These are phyloP conservation scores for Cryomyces antarcticus DNA, from an alignment of 495 filamentous ascomycete species.

Conservation along the genomic window DNA sequence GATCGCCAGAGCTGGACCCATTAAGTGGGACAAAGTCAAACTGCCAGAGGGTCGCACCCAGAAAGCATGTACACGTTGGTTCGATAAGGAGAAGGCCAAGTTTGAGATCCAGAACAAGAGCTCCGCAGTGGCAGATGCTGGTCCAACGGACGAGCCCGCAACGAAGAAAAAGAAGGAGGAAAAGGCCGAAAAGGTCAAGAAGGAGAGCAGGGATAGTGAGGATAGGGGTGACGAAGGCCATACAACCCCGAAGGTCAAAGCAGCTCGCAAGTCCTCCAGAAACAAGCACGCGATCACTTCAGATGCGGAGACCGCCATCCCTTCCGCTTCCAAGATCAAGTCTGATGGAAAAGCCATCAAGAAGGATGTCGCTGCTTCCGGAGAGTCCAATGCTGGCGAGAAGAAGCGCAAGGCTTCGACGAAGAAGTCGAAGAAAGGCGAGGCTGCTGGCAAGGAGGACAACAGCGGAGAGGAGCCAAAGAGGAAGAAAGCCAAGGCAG, in stretches of 20 bases:
- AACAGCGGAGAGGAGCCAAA: no score
- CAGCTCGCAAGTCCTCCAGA: no score
- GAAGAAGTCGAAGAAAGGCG: no score
- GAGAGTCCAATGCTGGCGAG: neutral
- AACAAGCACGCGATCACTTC: no score
- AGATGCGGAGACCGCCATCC: neutral
- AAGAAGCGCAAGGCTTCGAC: no score
- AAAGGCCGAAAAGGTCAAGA: slow-evolving; percentile 2
- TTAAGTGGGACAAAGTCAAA: slow-evolving; percentile 8
- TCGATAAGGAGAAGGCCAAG: slow-evolving; percentile 6
- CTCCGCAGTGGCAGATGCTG: neutral
- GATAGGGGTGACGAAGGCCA: neutral
- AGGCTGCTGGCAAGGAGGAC: no score
- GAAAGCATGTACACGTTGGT: neutral
- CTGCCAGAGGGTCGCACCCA: slow-evolving; percentile 9
- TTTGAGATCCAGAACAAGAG: neutral
- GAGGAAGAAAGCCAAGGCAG: no score
- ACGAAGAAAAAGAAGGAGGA: neutral
- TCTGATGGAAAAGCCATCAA: neutral
- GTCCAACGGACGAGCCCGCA: neutral
- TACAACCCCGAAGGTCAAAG: neutral
- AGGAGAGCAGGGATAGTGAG: neutral
- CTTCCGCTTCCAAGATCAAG: neutral
- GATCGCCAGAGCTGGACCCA: slow-evolving; percentile 4
- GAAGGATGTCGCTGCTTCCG: neutral